Conservation (phyloP, 1,284 basidiomycete species). For the Melampsora larici-populina region DNA sequence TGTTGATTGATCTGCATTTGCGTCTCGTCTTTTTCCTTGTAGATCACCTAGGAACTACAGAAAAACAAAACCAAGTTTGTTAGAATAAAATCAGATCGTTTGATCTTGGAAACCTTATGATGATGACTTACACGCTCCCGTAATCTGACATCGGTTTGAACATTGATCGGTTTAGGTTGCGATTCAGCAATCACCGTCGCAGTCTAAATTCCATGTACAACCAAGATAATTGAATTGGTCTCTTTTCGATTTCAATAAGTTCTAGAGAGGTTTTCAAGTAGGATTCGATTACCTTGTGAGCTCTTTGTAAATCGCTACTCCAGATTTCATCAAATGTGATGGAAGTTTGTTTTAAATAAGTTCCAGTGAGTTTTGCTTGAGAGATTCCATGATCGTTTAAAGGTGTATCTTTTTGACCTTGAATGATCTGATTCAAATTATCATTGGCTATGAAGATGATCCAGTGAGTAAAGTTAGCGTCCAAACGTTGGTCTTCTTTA, state of each 20-base stretch:
- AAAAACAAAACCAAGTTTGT: background rate
- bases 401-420: slow-evolving; percentile 25
- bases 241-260: no score
- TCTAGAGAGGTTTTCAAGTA: background rate
- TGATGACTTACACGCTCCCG: slow-evolving; percentile 22
- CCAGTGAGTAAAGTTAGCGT: slow-evolving; percentile 63
- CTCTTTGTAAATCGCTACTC: slow-evolving; percentile 31
- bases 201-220: slow-evolving; percentile 1
- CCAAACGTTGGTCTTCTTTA: background rate
- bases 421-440: slow-evolving; percentile 32
- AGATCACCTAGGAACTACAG: slow-evolving; percentile 37
- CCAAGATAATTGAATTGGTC: background rate
- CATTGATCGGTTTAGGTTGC: background rate
- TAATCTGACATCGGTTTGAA: slow-evolving; percentile 18
- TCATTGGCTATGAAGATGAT: slow-evolving; percentile 58
- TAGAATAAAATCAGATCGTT: background rate
- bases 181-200: slow-evolving; percentile 24
- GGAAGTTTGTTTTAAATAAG: background rate
- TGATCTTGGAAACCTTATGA: background rate
- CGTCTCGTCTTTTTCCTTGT: slow-evolving; percentile 14
- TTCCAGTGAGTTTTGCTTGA: slow-evolving; percentile 21
- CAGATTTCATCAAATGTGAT: slow-evolving; percentile 20
- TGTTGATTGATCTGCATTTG: slow-evolving; percentile 5
- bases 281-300: slow-evolving; percentile 2
- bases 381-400: slow-evolving; percentile 19